phyloP scores from a whole-genome alignment of 257 asterid genomes.

The Jasminum sambac region DNA sequence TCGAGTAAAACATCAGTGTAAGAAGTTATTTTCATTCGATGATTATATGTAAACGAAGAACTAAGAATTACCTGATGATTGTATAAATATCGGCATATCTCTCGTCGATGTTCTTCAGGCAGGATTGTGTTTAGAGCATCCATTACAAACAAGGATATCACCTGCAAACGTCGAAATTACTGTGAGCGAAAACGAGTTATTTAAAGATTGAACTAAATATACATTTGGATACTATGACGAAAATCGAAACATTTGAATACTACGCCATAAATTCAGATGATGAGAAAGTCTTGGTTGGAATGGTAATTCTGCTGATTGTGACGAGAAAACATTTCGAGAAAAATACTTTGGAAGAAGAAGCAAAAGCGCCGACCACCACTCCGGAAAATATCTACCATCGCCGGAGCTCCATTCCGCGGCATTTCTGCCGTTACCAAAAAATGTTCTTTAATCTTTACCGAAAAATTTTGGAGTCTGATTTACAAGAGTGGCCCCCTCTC shows the following conservation, averaged over 20 bases:
- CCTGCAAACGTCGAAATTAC: slow-evolving; percentile 29
- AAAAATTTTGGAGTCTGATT: too few relatives aligned
- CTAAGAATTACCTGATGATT: slow-evolving; percentile 58
- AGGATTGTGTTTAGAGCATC: slow-evolving; percentile 43
- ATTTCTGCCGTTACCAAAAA: too few relatives aligned
- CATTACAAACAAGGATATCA: slow-evolving; percentile 52
- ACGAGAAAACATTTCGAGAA: background rate
- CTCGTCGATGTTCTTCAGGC: slow-evolving; percentile 47
- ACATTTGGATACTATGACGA: background rate
- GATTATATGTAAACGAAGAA: background rate
- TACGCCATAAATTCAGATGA: background rate
- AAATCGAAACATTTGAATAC: background rate
- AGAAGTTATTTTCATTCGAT: background rate
- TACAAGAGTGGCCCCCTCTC: too few relatives aligned
- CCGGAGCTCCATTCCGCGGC: background rate
- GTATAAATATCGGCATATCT: slow-evolving; percentile 60
- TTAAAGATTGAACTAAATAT: background rate
- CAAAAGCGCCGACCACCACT: background rate
- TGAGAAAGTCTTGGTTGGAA: background rate
- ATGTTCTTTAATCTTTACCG: too few relatives aligned
- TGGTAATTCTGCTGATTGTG: background rate
- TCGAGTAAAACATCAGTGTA: background rate
- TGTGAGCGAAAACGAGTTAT: background rate
- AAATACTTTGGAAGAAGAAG: background rate
- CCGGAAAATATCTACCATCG: background rate